phyloP scores from a whole-genome alignment of 345 rosid species.

The Melaleuca alternifolia region DNA sequence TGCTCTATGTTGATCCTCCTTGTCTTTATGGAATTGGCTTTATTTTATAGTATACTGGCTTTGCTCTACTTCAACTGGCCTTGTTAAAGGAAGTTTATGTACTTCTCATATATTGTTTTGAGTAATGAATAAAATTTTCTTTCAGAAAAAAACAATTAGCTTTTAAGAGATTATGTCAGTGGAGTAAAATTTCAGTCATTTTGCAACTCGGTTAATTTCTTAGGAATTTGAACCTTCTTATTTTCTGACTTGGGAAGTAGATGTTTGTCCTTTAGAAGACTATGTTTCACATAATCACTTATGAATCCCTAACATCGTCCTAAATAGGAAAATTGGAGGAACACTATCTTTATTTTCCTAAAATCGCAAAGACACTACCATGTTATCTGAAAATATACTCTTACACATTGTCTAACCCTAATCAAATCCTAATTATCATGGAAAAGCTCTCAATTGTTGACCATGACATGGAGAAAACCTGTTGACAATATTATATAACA shows the following conservation, averaged over 20 bases:
- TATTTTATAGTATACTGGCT: too few relatives aligned
- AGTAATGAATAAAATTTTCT: too few relatives aligned
- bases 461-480: not conserved
- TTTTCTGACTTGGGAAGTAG: not conserved
- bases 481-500: not conserved
- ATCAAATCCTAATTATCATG: not conserved
- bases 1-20: too few relatives aligned
- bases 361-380: not conserved
- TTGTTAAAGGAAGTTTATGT: too few relatives aligned
- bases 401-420: not conserved
- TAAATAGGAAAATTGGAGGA: not conserved
- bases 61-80: too few relatives aligned
- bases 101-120: too few relatives aligned
- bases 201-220: not conserved
- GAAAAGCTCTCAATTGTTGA: not conserved
- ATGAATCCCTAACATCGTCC: not conserved
- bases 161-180: not conserved
- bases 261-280: not conserved
- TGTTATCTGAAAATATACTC: not conserved
- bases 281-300: not conserved
- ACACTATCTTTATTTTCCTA: not conserved
- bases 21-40: too few relatives aligned
- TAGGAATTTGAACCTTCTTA: not conserved
- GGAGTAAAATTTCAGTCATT: not conserved
- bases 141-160: too few relatives aligned